phyloP scores from a whole-genome alignment of 2,329 filamentous ascomycete genomes.

The Blumeria graminis region DNA sequence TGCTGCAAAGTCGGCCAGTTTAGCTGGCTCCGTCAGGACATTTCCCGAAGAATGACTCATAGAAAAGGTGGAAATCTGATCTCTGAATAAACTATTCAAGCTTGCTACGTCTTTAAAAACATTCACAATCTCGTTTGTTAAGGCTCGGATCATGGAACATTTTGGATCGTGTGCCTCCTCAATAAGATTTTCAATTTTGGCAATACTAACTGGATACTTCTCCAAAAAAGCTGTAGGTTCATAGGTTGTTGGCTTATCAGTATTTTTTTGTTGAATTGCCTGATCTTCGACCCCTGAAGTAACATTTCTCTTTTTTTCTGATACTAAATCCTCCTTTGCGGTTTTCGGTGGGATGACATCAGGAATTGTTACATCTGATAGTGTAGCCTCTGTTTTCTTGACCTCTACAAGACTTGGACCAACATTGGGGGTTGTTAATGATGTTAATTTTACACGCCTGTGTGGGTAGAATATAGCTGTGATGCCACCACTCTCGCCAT shows the following conservation, averaged over 20 bases:
- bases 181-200: slow-evolving; percentile 78
- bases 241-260: slow-evolving; percentile 31
- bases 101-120: slow-evolving; percentile 94
- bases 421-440: slow-evolving; percentile 41
- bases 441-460: slow-evolving; percentile 74
- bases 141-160: slow-evolving; percentile 66
- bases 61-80: slow-evolving; percentile 92
- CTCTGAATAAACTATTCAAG: slow-evolving; percentile 83
- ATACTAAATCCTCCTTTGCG: slow-evolving; percentile 24
- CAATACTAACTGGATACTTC: slow-evolving; percentile 78
- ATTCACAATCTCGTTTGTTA: slow-evolving; percentile 95
- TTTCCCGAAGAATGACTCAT: slow-evolving; percentile 90
- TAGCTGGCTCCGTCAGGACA: slow-evolving; percentile 80
- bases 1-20: slow-evolving; percentile 88
- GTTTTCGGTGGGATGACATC: slow-evolving; percentile 34
- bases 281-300: slow-evolving; percentile 92
- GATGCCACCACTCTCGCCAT: slow-evolving; percentile 61
- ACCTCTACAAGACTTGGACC: slow-evolving; percentile 14
- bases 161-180: slow-evolving; percentile 83
- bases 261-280: slow-evolving; percentile 32
- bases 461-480: slow-evolving; percentile 94
- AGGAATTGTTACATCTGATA: slow-evolving; percentile 24
- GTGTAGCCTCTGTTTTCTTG: slow-evolving; percentile 22
- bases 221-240: slow-evolving; percentile 80
- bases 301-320: slow-evolving; percentile 70